Evolutionary conservation across 1,284 basidiomycete species (phyloP), one percentile per base, ranked within the genome.

Genomic region (Pholiota adiposa): DNA sequence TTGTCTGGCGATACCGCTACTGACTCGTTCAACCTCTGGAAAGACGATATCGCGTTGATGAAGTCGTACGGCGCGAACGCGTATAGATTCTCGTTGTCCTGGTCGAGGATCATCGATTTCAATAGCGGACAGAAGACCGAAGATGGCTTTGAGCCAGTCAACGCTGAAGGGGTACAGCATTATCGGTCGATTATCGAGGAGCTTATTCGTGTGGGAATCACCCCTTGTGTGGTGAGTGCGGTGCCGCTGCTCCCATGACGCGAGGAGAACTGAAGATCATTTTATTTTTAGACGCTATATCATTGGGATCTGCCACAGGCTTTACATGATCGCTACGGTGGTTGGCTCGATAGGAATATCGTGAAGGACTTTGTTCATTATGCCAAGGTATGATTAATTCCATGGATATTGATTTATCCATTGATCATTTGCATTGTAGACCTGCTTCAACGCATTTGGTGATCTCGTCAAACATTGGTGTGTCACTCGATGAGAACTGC

Each of bases 261-360:
- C n/a, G 29, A 12, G 21, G 33, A 19, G 9, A 14, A 19, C n/a
- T 34, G 12, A 46, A 6, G 27, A 23, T 18, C 7, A 33, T 11
- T n/a, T 34, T 50, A 56, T 50, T 50, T 50, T 29, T 63, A 89
- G 87, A 92, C 89, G 0, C 73, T 92, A 40, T 90, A 90, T 72
- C 89, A 92, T 70, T 92, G 89, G 90, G 90, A 93, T 67, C 78
- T 91, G 4, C 90, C 90, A 4, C 87, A 88, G 70, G 83, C 73
- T 1, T 78, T 92, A 23, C 83, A 90, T 59, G 83, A 90, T 59
- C 80, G 86, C 48, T 92, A 92, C 71, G 84, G 85, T 21, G 90
- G 90, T 2, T 92, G 89, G 87, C 73, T 91, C 57, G 83, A 86
- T 74, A 84, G 83, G 65, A 82, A 86, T 63, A 82, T 89, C 59